Evolutionary conservation across 148 eudicot species (phyloP).

Genomic region (Diospyros kaki): DNA sequence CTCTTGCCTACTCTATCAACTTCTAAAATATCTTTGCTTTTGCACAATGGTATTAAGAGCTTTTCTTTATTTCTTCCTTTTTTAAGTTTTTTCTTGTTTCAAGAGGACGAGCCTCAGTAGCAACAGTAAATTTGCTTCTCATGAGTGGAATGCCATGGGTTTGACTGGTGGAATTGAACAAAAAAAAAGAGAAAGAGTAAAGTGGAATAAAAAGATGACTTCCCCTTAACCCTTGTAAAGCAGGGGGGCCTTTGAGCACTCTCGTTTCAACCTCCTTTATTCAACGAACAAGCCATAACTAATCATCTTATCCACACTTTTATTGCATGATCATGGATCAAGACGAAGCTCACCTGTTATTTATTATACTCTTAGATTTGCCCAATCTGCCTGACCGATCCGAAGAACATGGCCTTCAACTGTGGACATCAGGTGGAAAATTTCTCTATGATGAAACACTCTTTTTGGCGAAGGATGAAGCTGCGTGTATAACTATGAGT

Average conservation of each 20-base stretch:
- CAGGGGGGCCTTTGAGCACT: neutral
- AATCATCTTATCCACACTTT: too few relatives aligned
- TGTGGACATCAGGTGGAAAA: slow-evolving; percentile 55
- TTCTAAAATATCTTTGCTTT: neutral
- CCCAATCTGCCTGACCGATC: slow-evolving; percentile 41
- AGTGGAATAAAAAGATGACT: neutral
- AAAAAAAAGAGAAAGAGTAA: too few relatives aligned
- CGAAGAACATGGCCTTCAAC: slow-evolving; percentile 52
- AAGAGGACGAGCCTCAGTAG: too few relatives aligned
- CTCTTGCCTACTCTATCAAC: neutral
- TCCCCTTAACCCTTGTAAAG: neutral
- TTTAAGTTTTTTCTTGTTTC: neutral
- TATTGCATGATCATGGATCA: neutral
- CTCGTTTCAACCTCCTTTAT: neutral
- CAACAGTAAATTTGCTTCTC: too few relatives aligned
- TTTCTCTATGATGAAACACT: neutral
- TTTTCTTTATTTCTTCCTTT: neutral
- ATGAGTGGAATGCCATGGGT: too few relatives aligned
- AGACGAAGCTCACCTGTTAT: neutral
- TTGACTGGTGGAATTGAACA: too few relatives aligned
- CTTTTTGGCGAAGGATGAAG: neutral
- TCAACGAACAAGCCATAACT: neutral
- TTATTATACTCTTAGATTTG: slow-evolving; percentile 25
- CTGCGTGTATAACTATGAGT: neutral
- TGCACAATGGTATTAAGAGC: neutral